A percentile compares a stretch with the other conserved stretches of the same genome.
phyloP scores from a whole-genome alignment of 306 rosid genomes.

The Amphicarpaea edgeworthii region DNA sequence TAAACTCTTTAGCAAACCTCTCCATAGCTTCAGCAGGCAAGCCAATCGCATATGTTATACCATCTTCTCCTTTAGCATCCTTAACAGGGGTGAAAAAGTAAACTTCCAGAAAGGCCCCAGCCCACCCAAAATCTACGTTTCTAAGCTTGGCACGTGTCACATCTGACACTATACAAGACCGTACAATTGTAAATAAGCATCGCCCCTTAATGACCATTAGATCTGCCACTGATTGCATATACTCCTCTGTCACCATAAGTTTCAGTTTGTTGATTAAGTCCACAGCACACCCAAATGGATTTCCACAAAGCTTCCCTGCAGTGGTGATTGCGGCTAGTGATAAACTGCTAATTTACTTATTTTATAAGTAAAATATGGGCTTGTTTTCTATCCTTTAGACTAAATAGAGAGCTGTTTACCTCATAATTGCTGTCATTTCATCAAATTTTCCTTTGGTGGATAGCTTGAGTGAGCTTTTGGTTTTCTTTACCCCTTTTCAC shows the following conservation, averaged over 20 bases:
- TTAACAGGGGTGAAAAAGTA: constrained; percentile 9
- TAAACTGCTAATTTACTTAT: too few species aligned
- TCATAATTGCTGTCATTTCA: too few species aligned
- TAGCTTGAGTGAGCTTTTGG: too few species aligned
- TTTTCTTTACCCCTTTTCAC: too few species aligned
- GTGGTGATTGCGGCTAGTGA: too few species aligned
- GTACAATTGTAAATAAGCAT: not conserved
- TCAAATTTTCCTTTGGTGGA: too few species aligned
- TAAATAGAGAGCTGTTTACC: too few species aligned
- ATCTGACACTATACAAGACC: constrained; percentile 48
- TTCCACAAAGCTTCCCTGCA: too few species aligned
- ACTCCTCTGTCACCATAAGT: constrained; percentile 9
- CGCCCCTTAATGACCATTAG: constrained; percentile 39
- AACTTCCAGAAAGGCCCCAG: not conserved
- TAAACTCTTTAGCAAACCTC: constrained; percentile 50
- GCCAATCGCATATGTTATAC: constrained; percentile 44
- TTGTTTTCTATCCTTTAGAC: too few species aligned
- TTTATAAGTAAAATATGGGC: too few species aligned
- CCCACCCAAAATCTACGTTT: constrained; percentile 63
- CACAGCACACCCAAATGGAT: constrained; percentile 17
- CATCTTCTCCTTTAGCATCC: constrained; percentile 49
- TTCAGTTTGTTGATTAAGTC: constrained; percentile 40
- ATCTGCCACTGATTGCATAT: constrained; percentile 55
- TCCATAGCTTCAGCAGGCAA: constrained; percentile 55
- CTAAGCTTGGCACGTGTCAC: constrained; percentile 42